Base-by-base conservation (phyloP, 1,139 yeast species). In the Geotrichum klebahnii region DNA sequence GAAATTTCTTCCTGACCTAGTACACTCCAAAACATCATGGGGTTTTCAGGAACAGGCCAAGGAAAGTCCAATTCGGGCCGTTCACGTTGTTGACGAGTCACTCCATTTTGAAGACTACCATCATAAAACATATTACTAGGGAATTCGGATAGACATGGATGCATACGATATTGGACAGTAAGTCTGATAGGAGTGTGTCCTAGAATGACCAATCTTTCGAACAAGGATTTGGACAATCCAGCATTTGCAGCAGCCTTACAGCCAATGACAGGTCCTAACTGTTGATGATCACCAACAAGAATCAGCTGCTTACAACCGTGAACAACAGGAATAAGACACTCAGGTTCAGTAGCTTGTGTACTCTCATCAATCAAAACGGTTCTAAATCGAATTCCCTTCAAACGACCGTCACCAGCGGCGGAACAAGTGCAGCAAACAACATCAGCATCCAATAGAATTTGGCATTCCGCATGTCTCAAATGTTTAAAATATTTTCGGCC, bases 11-110 rank as follows among this genome's bases (percentile, higher is more conserved):
- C 97, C 57, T 84, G 80, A 35, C 97, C 96, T 62, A 82, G 80
- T 59, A 84, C 84, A 2, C 89, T 84, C 96, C 97, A 89, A 61
- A 90, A 87, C 94, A 89, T 85, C 96, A 88, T 87, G 17, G 97
- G 97, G 2, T 75, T 75, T 46, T 81, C 84, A 34, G 74, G 71
- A 24, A 84, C 82, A 0, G 97, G 96, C 97, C 97, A 90, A 14
- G 96, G 96, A 71, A 89, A 88, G 5, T 77, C 73, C 3, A 81
- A 73, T 23, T 77, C 70, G 5, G 71, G 62, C 28, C 83, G 67
- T 17, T 76, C 70, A 57, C 97, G 75, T 58, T 87, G 84, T 51
- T 81, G 85, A 22, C 78, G 74, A 0, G 94, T 82, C 9, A 89
- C 95, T 58, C 97, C 97, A 64, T 89, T 89, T 65, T 89, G 97